These are phyloP conservation scores for Penicillium janthinellum DNA, from an alignment of 2,329 filamentous ascomycete species.

Conservation along the genomic window DNA sequence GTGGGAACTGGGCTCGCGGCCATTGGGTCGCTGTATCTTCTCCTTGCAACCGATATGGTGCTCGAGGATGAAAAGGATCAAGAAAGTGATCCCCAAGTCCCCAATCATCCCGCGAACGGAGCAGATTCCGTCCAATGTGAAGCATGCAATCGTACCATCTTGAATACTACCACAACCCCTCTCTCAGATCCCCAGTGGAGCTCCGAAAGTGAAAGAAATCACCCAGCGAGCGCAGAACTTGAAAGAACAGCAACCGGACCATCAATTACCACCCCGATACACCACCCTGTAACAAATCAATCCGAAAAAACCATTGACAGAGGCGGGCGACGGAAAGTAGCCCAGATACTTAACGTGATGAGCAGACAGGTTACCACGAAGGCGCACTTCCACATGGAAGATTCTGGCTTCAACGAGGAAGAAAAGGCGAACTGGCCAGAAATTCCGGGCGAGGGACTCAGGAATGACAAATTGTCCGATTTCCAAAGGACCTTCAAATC, in stretches of 20 bases:
- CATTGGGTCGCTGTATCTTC: slow-evolving; percentile 60
- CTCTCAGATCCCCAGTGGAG: background rate
- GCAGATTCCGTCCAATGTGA: background rate
- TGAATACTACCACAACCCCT: background rate
- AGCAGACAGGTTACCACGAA: slow-evolving; percentile 53
- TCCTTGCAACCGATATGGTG: slow-evolving; percentile 45
- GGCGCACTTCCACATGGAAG: slow-evolving; percentile 52
- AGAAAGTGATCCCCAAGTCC: background rate
- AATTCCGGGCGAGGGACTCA: slow-evolving; percentile 55
- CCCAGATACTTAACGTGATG: slow-evolving; percentile 46
- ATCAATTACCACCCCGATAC: slow-evolving; percentile 2
- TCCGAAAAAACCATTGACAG: slow-evolving; percentile 24
- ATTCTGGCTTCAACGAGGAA: slow-evolving; percentile 52
- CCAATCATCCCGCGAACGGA: background rate
- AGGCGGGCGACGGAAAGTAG: slow-evolving; percentile 47
- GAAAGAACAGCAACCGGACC: background rate
- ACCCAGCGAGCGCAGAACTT: background rate
- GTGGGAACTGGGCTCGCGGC: slow-evolving; percentile 61
- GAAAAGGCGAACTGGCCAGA: slow-evolving; percentile 56
- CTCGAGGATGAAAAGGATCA: slow-evolving; percentile 25
- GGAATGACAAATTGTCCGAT: slow-evolving; percentile 46
- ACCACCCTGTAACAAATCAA: slow-evolving; percentile 11
- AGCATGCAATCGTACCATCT: background rate
- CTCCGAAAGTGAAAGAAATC: slow-evolving; percentile 1
- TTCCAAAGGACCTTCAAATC: slow-evolving; percentile 42